Evolutionary conservation across 2,329 filamentous ascomycete genomes (phyloP), one percentile per base, ranked within the genome.

Genomic region (Diaporthe ilicicola): DNA sequence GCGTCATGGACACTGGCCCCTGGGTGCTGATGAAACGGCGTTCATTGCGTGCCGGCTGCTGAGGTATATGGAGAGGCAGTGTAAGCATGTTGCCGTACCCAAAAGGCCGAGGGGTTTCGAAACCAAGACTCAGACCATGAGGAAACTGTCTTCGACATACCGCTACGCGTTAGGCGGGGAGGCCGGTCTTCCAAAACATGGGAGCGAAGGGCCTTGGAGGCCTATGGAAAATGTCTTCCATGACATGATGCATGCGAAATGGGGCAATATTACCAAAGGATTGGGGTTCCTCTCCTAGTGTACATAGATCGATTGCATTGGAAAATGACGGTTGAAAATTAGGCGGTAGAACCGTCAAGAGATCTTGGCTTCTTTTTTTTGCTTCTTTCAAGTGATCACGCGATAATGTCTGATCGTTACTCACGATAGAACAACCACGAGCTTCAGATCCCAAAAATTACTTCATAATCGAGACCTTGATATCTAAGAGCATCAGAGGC

Each of bases 1-100:
- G 85, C 85, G 0, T 85, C 86, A 0, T 92, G 90, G 90, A 92
- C 90, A 0, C n/a, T n/a, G n/a, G n/a, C n/a, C n/a, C n/a, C 82
- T 91, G 0, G 89, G 89, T 2, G 85, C 87, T 0, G 90, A 92
- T 69, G 83, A 83, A 0, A 86, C 86, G 1, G 83, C 84, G 0
- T 80, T 81, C 32, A 81, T 89, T 1, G 79, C 87, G 5, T 81
- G 84, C 0, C 82, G 89, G 0, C 77, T 91, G 5, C 74, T 89
- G 67, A 84, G 84, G 6, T 75, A 83, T 66, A 88, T 91, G 84
- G 74, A 80, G 15, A 77, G 82, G 7, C 80, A 84, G 12, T 81
- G 81, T 0, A 6, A 9, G 0, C 19, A n/a, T 39, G 27, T 59
- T 64, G 64, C 54, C 6, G 42, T 68, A n/a, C 69, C 69, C 3